Percentiles rank a stretch among this genome's conserved stretches.
Evolutionary conservation across 139 green algal species (phyloP).

Genomic region (Medakamo hakoo): DNA sequence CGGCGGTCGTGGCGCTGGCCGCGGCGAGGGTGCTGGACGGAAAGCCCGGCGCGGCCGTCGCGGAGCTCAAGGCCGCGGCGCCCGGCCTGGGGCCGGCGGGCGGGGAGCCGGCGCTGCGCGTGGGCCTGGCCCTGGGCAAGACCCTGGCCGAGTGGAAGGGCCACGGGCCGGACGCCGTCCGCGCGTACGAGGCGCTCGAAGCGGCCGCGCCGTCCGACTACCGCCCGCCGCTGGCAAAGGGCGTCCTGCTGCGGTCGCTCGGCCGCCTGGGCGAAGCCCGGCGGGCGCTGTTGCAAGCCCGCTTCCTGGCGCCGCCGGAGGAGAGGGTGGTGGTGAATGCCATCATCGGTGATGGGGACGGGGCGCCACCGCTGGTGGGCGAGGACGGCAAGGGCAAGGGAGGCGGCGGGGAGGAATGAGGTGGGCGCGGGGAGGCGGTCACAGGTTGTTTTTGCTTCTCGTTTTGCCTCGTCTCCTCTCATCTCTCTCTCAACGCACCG

Average conservation of each 20-base stretch:
- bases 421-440: no score
- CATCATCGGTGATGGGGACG: conserved; percentile 7
- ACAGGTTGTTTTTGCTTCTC: no score
- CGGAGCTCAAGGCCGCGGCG: conserved; percentile 9
- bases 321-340: conserved; percentile 7
- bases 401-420: no score
- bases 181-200: conserved; percentile 19
- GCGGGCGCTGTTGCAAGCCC: conserved; percentile 23
- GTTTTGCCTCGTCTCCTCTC: no score
- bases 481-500: no score
- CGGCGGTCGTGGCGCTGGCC: not conserved
- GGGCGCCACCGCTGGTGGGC: no score
- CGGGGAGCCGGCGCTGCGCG: conserved; percentile 10
- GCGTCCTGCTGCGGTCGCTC: conserved; percentile 19
- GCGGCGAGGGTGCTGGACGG: conserved; percentile 1
- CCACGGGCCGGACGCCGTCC: conserved; percentile 21
- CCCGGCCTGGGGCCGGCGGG: not conserved
- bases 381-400: no score
- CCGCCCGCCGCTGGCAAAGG: conserved; percentile 19
- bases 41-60: conserved; percentile 13
- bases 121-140: conserved; percentile 18
- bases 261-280: conserved; percentile 19
- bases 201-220: conserved; percentile 22
- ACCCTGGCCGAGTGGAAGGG: conserved; percentile 24
- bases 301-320: conserved; percentile 17